Evolutionary conservation across 257 asterid species (phyloP), one percentile per base, ranked within the genome.

Genomic region (Nicotiana tabacum): DNA sequence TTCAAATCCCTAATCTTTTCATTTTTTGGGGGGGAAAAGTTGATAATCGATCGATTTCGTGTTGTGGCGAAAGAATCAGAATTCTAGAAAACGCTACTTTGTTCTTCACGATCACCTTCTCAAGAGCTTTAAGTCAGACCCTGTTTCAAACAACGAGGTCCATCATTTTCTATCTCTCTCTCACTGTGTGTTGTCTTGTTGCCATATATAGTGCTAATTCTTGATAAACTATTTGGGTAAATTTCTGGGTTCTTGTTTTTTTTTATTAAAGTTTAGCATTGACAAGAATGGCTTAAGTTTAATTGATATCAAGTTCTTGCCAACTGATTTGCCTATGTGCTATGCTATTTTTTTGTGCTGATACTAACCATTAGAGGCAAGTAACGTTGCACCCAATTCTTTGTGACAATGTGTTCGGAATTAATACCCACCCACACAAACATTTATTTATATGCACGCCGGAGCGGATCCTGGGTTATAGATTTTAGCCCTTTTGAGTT

Each of bases 21-120:
- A 21, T 21, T 21, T 21, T 21, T 21, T 21, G 21, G 21, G 21
- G 21, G 21, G 21, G 21, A 21, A 21, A 21, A 21, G 21, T 21
- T 21, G 21, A 21, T 21, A 21, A 21, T 21, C 21, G 21, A 21
- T 21, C 21, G 21, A 21, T 21, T 21, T 21, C 21, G 21, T 21
- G 21, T 21, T 21, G 21, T 21, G 21, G 21, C 21, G 21, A 21
- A 21, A 21, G 21, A 21, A 21, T 81, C 98, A 93, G 89, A 94
- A 92, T 77, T 94, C 99, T 2, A 87, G 98, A 60, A 92, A 93
- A 66, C 92, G 98, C n/a, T 96, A 93, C 92, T 94, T 94, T 84
- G 89, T 96, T 91, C 97, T 96, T 66, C 93, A 91, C 21, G 96
- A 94, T 94, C 96, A 93, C 83, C 72, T 91, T 27, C 92, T 96